These are phyloP conservation scores for Tremella mesenterica DNA, from an alignment of 768 basidiomycete species.

Conservation along the genomic window DNA sequence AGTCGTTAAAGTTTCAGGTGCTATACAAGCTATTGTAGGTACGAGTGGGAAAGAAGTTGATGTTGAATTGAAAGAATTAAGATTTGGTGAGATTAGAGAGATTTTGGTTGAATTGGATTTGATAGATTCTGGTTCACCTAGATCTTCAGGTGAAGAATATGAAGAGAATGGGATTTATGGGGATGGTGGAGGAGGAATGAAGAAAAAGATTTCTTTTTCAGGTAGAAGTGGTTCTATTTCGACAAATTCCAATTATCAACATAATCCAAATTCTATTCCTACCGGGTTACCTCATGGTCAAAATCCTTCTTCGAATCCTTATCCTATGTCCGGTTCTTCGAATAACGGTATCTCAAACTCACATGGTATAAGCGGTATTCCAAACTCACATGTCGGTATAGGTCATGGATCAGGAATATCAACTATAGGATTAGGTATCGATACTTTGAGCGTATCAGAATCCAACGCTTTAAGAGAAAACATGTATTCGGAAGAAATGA, in stretches of 20 bases:
- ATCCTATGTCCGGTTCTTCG: no score
- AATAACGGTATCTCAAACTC: not conserved
- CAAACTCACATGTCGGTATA: no score
- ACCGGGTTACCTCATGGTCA: no score
- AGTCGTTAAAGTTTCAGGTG: conserved; percentile 89
- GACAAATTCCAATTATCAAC: not conserved
- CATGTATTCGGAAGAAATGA: conserved; percentile 81
- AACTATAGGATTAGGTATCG: conserved; percentile 14
- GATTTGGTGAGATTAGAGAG: conserved; percentile 95
- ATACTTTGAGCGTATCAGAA: conserved; percentile 19
- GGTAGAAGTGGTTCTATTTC: not conserved
- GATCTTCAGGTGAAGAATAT: conserved; percentile 18
- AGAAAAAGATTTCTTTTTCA: not conserved
- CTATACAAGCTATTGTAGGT: conserved; percentile 72
- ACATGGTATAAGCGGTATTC: no score
- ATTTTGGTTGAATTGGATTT: conserved; percentile 94
- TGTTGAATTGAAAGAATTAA: conserved; percentile 83
- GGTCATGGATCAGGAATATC: no score
- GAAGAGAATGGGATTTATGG: conserved; percentile 6
- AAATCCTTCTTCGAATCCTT: not conserved
- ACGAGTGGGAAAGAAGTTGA: conserved; percentile 93
- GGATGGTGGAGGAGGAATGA: not conserved
- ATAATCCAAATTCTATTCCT: no score
- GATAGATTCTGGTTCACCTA: conserved; percentile 45
- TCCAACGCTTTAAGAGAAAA: conserved; percentile 44